Evolutionary conservation across 2,329 filamentous ascomycete species (phyloP).

Genomic region (Pseudovirgaria hyperparasitica): DNA sequence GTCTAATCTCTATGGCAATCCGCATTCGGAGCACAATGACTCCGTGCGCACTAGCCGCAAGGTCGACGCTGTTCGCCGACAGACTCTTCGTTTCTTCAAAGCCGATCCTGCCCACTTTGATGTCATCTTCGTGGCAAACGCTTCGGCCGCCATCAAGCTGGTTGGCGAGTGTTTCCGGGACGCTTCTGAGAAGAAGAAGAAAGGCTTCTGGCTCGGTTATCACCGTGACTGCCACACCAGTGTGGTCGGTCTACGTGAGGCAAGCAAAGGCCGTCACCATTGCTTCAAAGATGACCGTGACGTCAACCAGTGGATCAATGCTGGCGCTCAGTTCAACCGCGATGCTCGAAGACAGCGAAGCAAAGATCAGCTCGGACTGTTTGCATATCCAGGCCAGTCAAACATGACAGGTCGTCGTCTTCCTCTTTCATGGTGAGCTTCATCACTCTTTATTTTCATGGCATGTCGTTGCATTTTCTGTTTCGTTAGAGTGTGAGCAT

Average conservation of each 20-base stretch:
- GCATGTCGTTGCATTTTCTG: neutral
- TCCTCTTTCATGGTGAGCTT: conserved; percentile 52
- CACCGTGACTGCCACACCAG: conserved; percentile 80
- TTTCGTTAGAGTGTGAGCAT: neutral
- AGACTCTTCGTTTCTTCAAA: conserved; percentile 57
- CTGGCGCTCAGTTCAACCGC: conserved; percentile 1
- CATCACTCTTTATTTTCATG: neutral
- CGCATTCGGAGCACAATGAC: conserved; percentile 51
- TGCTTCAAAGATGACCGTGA: conserved; percentile 53
- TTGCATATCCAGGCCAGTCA: conserved; percentile 81
- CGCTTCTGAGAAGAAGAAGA: conserved; percentile 12
- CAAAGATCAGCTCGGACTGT: conserved; percentile 26
- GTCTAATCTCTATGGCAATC: conserved; percentile 51
- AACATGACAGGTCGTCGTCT: conserved; percentile 76
- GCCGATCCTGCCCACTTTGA: conserved; percentile 73
- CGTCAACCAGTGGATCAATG: conserved; percentile 53
- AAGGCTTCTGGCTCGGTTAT: conserved; percentile 69
- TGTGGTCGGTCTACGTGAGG: conserved; percentile 62
- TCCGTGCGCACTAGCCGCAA: conserved; percentile 44
- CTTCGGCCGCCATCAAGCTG: conserved; percentile 79
- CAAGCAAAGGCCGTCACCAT: conserved; percentile 43
- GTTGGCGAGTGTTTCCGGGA: conserved; percentile 65
- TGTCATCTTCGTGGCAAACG: conserved; percentile 84
- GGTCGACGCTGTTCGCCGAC: conserved; percentile 38
- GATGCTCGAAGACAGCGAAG: conserved; percentile 10